These are phyloP conservation scores for Lactarius hatsudake DNA, from an alignment of 768 basidiomycete genomes.

Conservation along the genomic window DNA sequence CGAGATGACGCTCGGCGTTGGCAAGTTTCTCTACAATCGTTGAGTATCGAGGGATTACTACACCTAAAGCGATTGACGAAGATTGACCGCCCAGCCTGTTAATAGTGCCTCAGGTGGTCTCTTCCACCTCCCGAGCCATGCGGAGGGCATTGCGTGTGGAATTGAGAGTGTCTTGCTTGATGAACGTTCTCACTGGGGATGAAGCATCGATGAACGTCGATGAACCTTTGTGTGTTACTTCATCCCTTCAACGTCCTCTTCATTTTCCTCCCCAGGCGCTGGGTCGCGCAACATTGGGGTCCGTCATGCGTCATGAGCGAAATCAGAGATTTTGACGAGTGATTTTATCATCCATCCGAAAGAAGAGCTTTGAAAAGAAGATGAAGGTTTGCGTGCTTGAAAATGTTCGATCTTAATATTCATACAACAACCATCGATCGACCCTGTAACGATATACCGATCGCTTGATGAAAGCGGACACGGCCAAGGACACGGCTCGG, in stretches of 20 bases:
- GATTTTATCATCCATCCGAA: too few relatives aligned
- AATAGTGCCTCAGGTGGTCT: conserved; percentile 88
- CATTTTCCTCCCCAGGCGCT: conserved; percentile 65
- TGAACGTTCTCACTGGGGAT: too few relatives aligned
- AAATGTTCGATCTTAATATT: too few relatives aligned
- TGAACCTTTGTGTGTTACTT: conserved; percentile 83
- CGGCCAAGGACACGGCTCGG: too few relatives aligned
- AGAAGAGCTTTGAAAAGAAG: too few relatives aligned
- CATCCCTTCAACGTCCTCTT: conserved; percentile 91
- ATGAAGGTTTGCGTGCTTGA: too few relatives aligned
- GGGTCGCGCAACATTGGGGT: conserved; percentile 45
- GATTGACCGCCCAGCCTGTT: conserved; percentile 76
- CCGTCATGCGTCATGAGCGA: conserved; percentile 41
- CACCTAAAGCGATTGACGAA: conserved; percentile 40
- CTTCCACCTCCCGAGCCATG: conserved; percentile 91
- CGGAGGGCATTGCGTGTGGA: conserved; percentile 90
- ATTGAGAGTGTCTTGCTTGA: conserved; percentile 90
- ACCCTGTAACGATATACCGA: too few relatives aligned
- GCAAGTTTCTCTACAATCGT: conserved; percentile 69
- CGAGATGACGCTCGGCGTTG: conserved; percentile 54
- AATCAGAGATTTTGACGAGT: conserved; percentile 29
- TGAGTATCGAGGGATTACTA: not conserved
- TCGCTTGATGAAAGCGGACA: too few relatives aligned
- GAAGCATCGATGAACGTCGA: too few relatives aligned
- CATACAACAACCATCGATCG: too few relatives aligned